Percentiles rank a stretch among this genome's conserved stretches.
These are phyloP conservation scores for Wickerhamomyces ciferrii DNA, from an alignment of 805 yeast species.

Conservation along the genomic window DNA sequence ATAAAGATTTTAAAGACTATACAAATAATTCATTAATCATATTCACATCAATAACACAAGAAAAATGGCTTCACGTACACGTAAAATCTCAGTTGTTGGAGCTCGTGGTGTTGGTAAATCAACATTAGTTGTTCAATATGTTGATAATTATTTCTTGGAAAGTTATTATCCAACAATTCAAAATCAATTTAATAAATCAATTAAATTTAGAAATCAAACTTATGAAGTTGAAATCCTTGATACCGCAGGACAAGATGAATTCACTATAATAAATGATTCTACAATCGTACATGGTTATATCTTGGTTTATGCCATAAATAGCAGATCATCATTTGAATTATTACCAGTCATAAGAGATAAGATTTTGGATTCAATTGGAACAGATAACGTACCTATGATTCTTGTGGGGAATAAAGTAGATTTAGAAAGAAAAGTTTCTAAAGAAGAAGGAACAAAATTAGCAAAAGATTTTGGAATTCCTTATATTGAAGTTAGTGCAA, in stretches of 20 bases:
- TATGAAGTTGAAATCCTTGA: slow-evolving; percentile 82
- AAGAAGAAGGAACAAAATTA: slow-evolving; percentile 51
- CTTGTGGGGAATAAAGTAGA: slow-evolving; percentile 77
- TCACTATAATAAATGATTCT: slow-evolving; percentile 72
- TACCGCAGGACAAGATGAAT: slow-evolving; percentile 94
- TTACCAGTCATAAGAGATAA: slow-evolving; percentile 76
- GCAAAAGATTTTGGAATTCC: slow-evolving; percentile 66
- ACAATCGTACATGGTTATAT: slow-evolving; percentile 79
- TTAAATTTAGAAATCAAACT: slow-evolving; percentile 65
- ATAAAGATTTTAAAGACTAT: too few relatives aligned
- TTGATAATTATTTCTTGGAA: slow-evolving; percentile 85
- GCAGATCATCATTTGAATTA: slow-evolving; percentile 72
- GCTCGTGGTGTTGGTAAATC: slow-evolving; percentile 87
- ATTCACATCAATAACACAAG: too few relatives aligned
- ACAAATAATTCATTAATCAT: too few relatives aligned
- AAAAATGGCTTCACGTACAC: slow-evolving; percentile 30
- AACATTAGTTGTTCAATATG: slow-evolving; percentile 77
- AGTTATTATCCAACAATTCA: slow-evolving; percentile 89
- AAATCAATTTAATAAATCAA: slow-evolving; percentile 70
- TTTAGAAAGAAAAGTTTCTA: slow-evolving; percentile 57
- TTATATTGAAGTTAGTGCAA: slow-evolving; percentile 80
- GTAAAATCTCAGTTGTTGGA: slow-evolving; percentile 84
- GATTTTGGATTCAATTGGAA: slow-evolving; percentile 65
- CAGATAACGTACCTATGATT: slow-evolving; percentile 69
- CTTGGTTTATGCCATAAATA: slow-evolving; percentile 76